phyloP scores from a whole-genome alignment of 2,329 filamentous ascomycete genomes.

The Trichoderma citrinoviride region DNA sequence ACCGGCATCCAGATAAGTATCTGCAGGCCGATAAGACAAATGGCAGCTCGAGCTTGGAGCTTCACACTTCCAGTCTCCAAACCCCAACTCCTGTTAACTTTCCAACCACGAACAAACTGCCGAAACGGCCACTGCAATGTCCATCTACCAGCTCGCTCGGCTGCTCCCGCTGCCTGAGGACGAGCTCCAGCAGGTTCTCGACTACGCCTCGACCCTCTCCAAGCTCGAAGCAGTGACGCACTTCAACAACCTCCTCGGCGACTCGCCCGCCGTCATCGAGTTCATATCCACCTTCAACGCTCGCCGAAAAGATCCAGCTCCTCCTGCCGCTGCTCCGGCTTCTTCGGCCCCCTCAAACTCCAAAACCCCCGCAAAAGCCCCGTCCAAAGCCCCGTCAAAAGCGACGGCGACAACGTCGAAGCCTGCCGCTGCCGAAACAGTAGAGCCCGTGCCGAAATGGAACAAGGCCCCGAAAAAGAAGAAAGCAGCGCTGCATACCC shows the following conservation, averaged over 20 bases:
- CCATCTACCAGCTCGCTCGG: conserved; percentile 66
- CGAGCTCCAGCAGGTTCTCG: conserved; percentile 78
- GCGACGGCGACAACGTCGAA: conserved; percentile 21
- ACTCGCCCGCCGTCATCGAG: conserved; percentile 72
- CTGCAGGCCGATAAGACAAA: background rate
- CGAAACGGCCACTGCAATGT: conserved; percentile 42
- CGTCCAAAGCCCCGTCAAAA: conserved; percentile 14
- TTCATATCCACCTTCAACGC: conserved; percentile 82
- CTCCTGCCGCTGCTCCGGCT: conserved; percentile 30
- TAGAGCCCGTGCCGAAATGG: conserved; percentile 49
- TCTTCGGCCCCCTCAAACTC: conserved; percentile 11
- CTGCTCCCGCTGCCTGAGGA: conserved; percentile 83
- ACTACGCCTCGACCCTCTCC: conserved; percentile 74
- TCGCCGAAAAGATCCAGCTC: conserved; percentile 47
- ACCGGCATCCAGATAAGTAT: background rate
- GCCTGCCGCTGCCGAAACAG: conserved; percentile 28
- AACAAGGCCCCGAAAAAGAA: conserved; percentile 53
- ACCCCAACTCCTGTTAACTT: background rate
- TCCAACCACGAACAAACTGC: background rate
- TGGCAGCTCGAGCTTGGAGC: background rate
- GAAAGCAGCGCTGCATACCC: conserved; percentile 61
- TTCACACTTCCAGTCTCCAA: background rate
- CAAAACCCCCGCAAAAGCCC: background rate
- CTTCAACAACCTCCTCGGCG: conserved; percentile 83
- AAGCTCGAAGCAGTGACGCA: conserved; percentile 78